These are phyloP conservation scores for Coemansia sp. DNA, from an alignment of 192 early-diverging fungal genomes.

Conservation along the genomic window DNA sequence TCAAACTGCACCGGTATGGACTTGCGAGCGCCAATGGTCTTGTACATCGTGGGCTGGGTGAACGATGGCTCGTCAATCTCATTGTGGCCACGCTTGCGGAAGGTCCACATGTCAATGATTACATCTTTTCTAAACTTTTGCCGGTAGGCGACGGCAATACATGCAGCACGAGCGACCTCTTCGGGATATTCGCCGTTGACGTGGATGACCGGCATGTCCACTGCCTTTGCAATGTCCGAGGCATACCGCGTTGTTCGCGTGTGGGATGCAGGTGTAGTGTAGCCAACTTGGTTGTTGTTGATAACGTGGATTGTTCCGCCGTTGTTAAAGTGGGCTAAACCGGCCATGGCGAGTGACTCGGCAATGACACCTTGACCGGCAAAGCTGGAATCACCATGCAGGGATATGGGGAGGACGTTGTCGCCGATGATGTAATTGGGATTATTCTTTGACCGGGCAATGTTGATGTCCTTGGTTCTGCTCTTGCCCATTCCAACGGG, in stretches of 20 bases:
- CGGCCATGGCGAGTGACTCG: constrained; percentile 88
- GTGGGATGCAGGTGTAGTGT: constrained; percentile 94
- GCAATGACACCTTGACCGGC: constrained; percentile 87
- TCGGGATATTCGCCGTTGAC: constrained; percentile 93
- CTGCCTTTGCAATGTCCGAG: constrained; percentile 94
- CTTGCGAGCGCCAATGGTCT: constrained; percentile 72
- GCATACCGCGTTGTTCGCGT: constrained; percentile 85
- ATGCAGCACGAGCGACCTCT: constrained; percentile 79
- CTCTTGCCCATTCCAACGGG: constrained; percentile 95
- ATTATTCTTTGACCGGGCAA: constrained; percentile 10
- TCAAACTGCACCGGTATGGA: constrained; percentile 84
- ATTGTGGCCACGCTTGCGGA: constrained; percentile 95
- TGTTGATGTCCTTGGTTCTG: constrained; percentile 79
- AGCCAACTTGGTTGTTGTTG: constrained; percentile 95
- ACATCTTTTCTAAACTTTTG: constrained; percentile 93
- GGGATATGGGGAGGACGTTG: constrained; percentile 83
- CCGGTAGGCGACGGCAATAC: constrained; percentile 83
- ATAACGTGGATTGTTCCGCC: constrained; percentile 94
- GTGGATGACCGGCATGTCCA: constrained; percentile 89
- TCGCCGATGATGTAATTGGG: constrained; percentile 69
- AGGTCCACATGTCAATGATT: constrained; percentile 90
- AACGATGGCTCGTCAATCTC: constrained; percentile 96
- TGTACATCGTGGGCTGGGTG: constrained; percentile 95
- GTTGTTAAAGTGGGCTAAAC: constrained; percentile 87
- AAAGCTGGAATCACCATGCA: constrained; percentile 90